Conservation (phyloP, 257 asterid species). For the Knoxia roxburghii region DNA sequence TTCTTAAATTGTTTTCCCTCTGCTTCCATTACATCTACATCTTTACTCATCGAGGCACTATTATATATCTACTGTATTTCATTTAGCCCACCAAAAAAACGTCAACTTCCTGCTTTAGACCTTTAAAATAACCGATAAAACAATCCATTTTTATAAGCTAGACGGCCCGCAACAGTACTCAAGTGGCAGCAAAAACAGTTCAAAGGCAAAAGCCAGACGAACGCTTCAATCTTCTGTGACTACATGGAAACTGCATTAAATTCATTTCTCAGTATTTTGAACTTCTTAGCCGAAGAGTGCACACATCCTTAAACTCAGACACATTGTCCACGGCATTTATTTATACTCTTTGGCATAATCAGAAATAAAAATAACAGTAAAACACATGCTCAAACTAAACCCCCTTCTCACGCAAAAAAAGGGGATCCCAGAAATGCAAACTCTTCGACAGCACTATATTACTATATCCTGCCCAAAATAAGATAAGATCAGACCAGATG, state of each 20-base stretch:
- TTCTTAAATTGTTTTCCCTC: constrained; percentile 61
- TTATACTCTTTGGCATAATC: neutral
- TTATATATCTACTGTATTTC: constrained; percentile 37
- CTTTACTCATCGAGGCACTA: constrained; percentile 38
- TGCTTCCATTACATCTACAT: constrained; percentile 52
- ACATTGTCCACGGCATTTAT: too few species aligned
- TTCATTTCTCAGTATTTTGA: neutral
- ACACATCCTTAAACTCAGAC: neutral
- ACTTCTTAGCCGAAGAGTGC: neutral
- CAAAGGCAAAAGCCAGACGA: neutral
- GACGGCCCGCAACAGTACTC: neutral
- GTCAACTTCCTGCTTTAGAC: constrained; percentile 4
- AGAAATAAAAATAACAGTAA: neutral
- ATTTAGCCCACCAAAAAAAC: constrained; percentile 29
- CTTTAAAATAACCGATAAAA: too few species aligned
- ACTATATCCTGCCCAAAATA: neutral
- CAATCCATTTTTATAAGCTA: neutral
- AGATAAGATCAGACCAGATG: neutral
- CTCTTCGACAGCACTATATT: neutral
- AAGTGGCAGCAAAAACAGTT: neutral
- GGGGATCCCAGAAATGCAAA: neutral
- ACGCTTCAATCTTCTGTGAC: neutral
- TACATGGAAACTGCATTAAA: neutral
- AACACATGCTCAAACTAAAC: neutral
- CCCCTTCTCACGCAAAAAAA: neutral